Percentiles rank a stretch among this genome's conserved stretches.
phyloP scores from a whole-genome alignment of 192 early-diverging fungal species.

The Gaertneriomyces sp. region DNA sequence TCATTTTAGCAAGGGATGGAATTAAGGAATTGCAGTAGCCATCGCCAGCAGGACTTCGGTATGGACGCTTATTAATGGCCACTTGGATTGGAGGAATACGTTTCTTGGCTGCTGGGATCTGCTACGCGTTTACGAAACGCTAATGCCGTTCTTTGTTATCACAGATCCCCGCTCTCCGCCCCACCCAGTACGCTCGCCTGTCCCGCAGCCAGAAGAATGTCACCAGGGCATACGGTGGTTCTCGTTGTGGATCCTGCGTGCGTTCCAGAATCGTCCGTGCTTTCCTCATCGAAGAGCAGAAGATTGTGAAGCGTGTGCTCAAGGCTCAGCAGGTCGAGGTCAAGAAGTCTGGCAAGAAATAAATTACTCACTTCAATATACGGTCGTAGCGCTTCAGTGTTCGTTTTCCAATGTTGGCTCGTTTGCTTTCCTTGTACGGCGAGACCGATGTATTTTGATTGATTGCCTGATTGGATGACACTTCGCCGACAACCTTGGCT shows the following conservation, averaged over 20 bases:
- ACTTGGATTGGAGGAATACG: not conserved
- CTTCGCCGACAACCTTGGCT: too few relatives aligned
- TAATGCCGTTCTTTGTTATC: not conserved
- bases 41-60: not conserved
- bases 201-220: conserved; percentile 92
- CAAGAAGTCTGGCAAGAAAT: conserved; percentile 44
- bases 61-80: not conserved
- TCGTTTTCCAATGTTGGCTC: too few relatives aligned
- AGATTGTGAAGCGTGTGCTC: conserved; percentile 99
- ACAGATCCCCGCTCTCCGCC: conserved; percentile 85
- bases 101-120: not conserved
- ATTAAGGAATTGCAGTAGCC: not conserved
- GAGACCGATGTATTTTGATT: too few relatives aligned
- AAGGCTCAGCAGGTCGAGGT: conserved; percentile 63
- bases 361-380: conserved; percentile 10
- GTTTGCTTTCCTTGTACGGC: too few relatives aligned
- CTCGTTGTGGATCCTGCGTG: conserved; percentile 87
- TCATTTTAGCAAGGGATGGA: not conserved
- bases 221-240: conserved; percentile 94
- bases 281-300: conserved; percentile 99
- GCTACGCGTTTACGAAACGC: not conserved
- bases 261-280: conserved; percentile 91
- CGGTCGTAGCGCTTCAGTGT: too few relatives aligned
- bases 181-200: conserved; percentile 83
- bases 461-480: too few relatives aligned